Conservation (phyloP, 1,284 basidiomycete species). For the Psilocybe mexicana region DNA sequence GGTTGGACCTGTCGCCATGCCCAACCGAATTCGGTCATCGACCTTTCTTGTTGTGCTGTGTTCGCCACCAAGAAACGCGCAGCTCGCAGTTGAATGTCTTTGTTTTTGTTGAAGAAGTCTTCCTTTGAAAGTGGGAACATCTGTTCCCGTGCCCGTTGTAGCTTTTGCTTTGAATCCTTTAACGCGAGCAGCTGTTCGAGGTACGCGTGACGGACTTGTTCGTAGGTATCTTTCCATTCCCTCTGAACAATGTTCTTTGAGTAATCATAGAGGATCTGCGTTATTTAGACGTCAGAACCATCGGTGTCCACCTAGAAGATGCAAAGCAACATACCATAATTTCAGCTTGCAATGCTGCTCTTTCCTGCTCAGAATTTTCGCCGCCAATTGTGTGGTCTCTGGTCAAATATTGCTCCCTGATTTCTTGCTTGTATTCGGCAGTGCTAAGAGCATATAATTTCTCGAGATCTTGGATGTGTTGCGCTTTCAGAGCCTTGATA, state of each 20-base stretch:
- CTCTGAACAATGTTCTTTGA: constrained; percentile 5
- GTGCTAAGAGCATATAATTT: constrained; percentile 3
- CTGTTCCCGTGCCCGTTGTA: constrained; percentile 38
- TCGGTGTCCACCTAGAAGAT: not conserved
- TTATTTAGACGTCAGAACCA: not conserved
- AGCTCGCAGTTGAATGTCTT: constrained; percentile 50
- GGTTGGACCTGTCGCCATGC: constrained; percentile 39
- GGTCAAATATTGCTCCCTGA: not conserved
- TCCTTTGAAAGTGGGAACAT: constrained; percentile 50
- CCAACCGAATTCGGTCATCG: constrained; percentile 55
- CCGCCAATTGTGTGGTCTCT: not conserved
- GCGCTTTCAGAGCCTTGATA: constrained; percentile 12
- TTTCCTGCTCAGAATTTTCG: not conserved
- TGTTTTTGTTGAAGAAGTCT: constrained; percentile 45
- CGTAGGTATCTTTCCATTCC: constrained; percentile 37
- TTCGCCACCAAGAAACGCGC: constrained; percentile 51
- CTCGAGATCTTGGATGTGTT: constrained; percentile 19
- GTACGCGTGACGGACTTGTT: constrained; percentile 44
- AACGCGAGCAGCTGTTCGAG: constrained; percentile 39
- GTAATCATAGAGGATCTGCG: constrained; percentile 3
- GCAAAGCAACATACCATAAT: not conserved
- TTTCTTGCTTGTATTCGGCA: constrained; percentile 1
- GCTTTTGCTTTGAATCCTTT: constrained; percentile 26
- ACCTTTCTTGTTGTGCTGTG: constrained; percentile 42
- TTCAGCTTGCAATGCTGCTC: not conserved